Percentiles rank a stretch among this genome's conserved stretches.
Conservation (phyloP, 129 eudicot species). For the Artemisia annua region DNA sequence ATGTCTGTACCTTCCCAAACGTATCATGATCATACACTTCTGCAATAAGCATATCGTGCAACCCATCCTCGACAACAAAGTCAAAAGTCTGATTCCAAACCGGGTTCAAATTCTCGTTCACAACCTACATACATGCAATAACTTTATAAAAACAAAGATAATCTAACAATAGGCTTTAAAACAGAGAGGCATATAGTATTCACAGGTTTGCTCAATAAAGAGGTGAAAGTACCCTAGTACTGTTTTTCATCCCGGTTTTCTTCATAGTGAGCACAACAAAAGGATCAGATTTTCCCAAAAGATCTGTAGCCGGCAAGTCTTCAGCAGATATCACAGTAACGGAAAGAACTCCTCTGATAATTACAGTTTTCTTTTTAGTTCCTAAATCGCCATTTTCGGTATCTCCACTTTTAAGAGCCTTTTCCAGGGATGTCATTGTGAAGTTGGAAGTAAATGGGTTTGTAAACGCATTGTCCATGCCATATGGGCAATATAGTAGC, state of each 20-base stretch:
- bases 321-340: slow-evolving; percentile 90
- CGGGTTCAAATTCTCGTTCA: slow-evolving; percentile 83
- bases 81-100: slow-evolving; percentile 99
- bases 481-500: slow-evolving; percentile 75
- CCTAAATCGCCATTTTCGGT: slow-evolving; percentile 47
- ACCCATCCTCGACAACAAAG: slow-evolving; percentile 93
- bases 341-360: slow-evolving; percentile 83
- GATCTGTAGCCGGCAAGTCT: slow-evolving; percentile 76
- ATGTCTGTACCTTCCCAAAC: slow-evolving; percentile 74
- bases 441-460: slow-evolving; percentile 65
- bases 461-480: slow-evolving; percentile 64
- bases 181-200: not conserved
- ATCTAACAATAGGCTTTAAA: not conserved
- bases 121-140: slow-evolving; percentile 54
- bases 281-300: slow-evolving; percentile 93
- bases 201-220: slow-evolving; percentile 1
- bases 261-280: slow-evolving; percentile 76
- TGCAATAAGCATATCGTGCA: slow-evolving; percentile 84
- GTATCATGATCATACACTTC: slow-evolving; percentile 98
- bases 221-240: slow-evolving; percentile 65
- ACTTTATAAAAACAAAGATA: not conserved
- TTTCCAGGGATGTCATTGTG: slow-evolving; percentile 87
- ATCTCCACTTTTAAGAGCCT: slow-evolving; percentile 62
- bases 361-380: slow-evolving; percentile 50
- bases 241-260: slow-evolving; percentile 71